These are phyloP conservation scores for Tulasnella sp. DNA, from an alignment of 768 basidiomycete species.

Conservation along the genomic window DNA sequence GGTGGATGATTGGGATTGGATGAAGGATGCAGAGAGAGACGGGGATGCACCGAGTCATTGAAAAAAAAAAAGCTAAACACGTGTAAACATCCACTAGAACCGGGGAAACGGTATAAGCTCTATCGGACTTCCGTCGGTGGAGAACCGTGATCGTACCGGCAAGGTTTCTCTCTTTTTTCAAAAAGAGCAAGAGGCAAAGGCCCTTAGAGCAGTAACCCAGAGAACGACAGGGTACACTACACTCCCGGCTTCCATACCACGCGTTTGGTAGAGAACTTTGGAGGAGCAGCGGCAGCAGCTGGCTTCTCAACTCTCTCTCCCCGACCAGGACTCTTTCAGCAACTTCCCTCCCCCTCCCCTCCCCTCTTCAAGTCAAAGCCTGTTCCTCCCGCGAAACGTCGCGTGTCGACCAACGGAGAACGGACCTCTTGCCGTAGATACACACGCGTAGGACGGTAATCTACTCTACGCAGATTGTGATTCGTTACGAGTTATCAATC, in stretches of 20 bases:
- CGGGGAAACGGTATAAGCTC: conserved; percentile 9
- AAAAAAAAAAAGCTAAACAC: not conserved
- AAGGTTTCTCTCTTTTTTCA: conserved; percentile 13
- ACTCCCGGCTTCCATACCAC: conserved; percentile 17
- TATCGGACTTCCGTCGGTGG: conserved; percentile 6
- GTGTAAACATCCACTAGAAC: not conserved
- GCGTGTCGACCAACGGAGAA: not conserved
- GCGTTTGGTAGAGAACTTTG: conserved; percentile 13
- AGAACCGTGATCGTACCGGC: conserved; percentile 13
- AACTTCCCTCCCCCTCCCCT: not conserved
- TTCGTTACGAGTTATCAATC: conserved; percentile 2
- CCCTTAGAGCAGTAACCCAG: conserved; percentile 1
- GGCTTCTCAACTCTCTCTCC: conserved; percentile 21
- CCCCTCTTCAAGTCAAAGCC: no score
- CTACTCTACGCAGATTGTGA: not conserved
- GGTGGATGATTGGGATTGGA: not conserved
- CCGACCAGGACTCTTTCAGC: conserved; percentile 2
- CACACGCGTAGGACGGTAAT: not conserved
- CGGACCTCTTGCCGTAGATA: not conserved
- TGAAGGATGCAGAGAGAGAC: not conserved
- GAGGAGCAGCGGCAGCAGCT: conserved; percentile 5
- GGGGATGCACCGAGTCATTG: conserved; percentile 11
- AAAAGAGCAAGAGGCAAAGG: not conserved
- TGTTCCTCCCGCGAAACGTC: no score
- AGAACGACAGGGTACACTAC: not conserved